Evolutionary conservation across 2,329 filamentous ascomycete genomes (phyloP), one percentile per base, ranked within the genome.

Genomic region (Knufia petricola): DNA sequence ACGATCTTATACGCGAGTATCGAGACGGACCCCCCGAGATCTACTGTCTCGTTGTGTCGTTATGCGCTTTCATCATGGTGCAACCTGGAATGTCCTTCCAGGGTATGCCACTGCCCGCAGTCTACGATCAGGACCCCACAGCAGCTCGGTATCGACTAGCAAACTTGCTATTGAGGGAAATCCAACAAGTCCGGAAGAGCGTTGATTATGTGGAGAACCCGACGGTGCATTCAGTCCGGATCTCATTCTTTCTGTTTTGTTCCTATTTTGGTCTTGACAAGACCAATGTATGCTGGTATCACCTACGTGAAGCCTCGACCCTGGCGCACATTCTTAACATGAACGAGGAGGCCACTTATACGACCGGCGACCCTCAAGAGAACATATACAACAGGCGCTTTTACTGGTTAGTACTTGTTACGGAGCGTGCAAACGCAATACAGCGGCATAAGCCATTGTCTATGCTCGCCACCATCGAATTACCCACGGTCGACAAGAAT

Each of bases 211-310:
- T 69, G 17, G 69, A 70, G 15, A 61, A 63, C 17, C 61, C 68
- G n/a, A 65, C 59, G 17, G 55, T 69, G 19, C 63, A 65, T 38
- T 64, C 60, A 7, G 61, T 70, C 9, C 78, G 81, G 50, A 87
- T 83, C n/a, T 87, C 82, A 47, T 87, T 85, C 64, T 88, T 90
- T 63, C 63, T 90, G 21, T 88, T 86, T 58, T 82, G 78, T 31
- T 82, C 81, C 50, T 79, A 83, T 62, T 82, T 84, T 52, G 82
- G 79, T 31, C 68, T 86, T 40, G 83, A 87, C 53, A 73, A 81
- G 62, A 83, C 88, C 62, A 80, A 84, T 53, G 81, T 81, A 63
- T 85, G 84, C 1, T 90, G 85, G 85, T 88, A 81, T 60, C 80
- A 87, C 61, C 69, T 90, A 8, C 79, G 85, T 21, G 85, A 92